Percentiles rank a stretch among this genome's conserved stretches.
Evolutionary conservation across 2,329 filamentous ascomycete species (phyloP).

Genomic region (Cladobotryum protrusum): DNA sequence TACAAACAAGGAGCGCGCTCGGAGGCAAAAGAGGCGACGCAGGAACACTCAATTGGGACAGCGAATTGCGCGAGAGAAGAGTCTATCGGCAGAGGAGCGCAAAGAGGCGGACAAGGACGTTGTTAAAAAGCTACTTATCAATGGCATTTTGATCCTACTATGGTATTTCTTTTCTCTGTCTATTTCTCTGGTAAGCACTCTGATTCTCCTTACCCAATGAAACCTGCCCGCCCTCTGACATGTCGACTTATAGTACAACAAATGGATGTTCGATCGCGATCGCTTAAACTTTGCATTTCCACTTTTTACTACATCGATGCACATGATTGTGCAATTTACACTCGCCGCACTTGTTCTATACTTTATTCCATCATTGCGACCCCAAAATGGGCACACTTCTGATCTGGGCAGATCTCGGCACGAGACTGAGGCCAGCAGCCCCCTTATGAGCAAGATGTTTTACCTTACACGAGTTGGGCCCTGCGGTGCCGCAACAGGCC

Average conservation of each 20-base stretch:
- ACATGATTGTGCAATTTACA: conserved; percentile 92
- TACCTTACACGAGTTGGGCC: conserved; percentile 89
- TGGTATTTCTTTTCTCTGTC: conserved; percentile 92
- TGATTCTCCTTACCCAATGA: neutral
- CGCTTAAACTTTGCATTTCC: conserved; percentile 89
- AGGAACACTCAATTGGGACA: conserved; percentile 65
- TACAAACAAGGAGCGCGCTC: conserved; percentile 64
- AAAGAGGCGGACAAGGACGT: conserved; percentile 71
- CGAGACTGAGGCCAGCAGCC: conserved; percentile 46
- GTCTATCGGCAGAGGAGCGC: conserved; percentile 63
- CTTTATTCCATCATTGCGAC: conserved; percentile 75
- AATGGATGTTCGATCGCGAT: conserved; percentile 95
- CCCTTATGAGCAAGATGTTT: conserved; percentile 82
- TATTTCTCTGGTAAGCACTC: conserved; percentile 70
- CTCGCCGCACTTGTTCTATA: conserved; percentile 74
- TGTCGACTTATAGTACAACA: conserved; percentile 69
- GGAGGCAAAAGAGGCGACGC: conserved; percentile 59
- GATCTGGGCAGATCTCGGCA: conserved; percentile 46
- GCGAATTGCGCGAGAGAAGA: conserved; percentile 55
- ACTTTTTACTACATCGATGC: conserved; percentile 87
- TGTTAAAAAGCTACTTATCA: conserved; percentile 61
- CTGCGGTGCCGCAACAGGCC: conserved; percentile 84
- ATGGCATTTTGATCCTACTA: conserved; percentile 72
- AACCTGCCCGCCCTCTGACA: conserved; percentile 15
- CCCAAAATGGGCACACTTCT: conserved; percentile 44